Percentiles rank a stretch among this genome's conserved stretches.
phyloP scores from a whole-genome alignment of 495 filamentous ascomycete species.

The Lophiostoma macrostomum region DNA sequence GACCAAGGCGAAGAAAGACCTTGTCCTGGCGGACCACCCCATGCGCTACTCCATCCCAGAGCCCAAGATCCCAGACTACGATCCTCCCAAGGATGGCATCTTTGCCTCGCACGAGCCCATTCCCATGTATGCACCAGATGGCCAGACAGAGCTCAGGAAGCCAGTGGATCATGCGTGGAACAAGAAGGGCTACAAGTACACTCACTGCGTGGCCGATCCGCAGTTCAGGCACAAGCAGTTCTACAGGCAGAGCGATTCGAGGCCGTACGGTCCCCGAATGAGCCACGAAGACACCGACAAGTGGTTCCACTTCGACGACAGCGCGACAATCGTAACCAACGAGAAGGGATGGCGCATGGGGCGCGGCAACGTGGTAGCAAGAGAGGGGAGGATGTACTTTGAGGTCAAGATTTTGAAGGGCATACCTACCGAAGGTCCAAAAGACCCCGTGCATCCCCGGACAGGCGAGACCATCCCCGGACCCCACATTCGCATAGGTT shows the following conservation, averaged over 20 bases:
- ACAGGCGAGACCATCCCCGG: constrained; percentile 27
- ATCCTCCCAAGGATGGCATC: constrained; percentile 39
- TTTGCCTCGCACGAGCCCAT: constrained; percentile 42
- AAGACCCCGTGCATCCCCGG: constrained; percentile 23
- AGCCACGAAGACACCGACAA: constrained; percentile 89
- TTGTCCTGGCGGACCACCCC: constrained; percentile 34
- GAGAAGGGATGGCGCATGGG: constrained; percentile 81
- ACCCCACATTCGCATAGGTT: constrained; percentile 81
- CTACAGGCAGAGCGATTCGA: constrained; percentile 81
- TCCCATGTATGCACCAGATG: constrained; percentile 41
- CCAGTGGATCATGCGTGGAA: constrained; percentile 63
- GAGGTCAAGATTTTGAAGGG: constrained; percentile 85
- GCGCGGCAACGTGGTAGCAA: constrained; percentile 81
- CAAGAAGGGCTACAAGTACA: constrained; percentile 87
- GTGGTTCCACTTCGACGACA: constrained; percentile 64
- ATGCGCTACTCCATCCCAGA: constrained; percentile 42
- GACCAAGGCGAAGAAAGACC: constrained; percentile 33
- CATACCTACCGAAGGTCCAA: constrained; percentile 47
- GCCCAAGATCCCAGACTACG: constrained; percentile 39
- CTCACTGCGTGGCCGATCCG: constrained; percentile 84
- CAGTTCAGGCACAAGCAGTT: constrained; percentile 82
- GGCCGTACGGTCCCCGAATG: constrained; percentile 75
- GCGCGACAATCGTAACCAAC: constrained; percentile 62
- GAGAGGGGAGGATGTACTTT: constrained; percentile 92
- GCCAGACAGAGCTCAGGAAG: constrained; percentile 38